Conservation (phyloP, 108 stramenopile genomes). For the Fragilaria radians region DNA sequence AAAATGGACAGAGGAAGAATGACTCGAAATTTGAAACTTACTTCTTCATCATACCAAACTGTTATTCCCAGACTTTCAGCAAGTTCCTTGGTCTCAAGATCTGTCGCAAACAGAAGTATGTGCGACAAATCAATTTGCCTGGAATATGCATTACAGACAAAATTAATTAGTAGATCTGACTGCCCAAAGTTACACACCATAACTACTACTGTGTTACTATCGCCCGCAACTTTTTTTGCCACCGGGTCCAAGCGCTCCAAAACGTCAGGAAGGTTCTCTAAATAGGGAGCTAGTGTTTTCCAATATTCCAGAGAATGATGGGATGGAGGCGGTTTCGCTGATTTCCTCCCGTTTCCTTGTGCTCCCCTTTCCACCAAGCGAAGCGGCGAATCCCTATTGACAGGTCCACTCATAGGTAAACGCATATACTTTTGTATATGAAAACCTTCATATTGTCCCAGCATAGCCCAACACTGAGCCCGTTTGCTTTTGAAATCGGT, state of each 20-base stretch:
- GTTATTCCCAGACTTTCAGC: conserved; percentile 60
- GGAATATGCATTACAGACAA: conserved; percentile 61
- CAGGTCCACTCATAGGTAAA: conserved; percentile 5
- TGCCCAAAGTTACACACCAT: conserved; percentile 78
- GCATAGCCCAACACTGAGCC: conserved; percentile 57
- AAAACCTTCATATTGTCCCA: conserved; percentile 73
- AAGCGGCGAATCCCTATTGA: conserved; percentile 29
- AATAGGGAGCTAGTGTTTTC: conserved; percentile 45
- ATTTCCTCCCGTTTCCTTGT: conserved; percentile 41
- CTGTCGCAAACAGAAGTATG: conserved; percentile 78
- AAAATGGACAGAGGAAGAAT: background rate
- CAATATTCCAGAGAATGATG: conserved; percentile 27
- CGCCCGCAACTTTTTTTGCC: conserved; percentile 35
- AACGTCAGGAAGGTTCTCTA: conserved; percentile 37
- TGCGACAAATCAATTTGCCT: conserved; percentile 35
- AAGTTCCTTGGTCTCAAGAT: conserved; percentile 61
- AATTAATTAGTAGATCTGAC: conserved; percentile 68
- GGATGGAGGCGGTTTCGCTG: conserved; percentile 37
- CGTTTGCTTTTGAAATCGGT: conserved; percentile 24
- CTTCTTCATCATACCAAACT: conserved; percentile 68
- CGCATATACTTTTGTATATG: conserved; percentile 75
- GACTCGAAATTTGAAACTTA: conserved; percentile 14
- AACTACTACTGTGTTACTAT: conserved; percentile 58
- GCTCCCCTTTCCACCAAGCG: conserved; percentile 43
- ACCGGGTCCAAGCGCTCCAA: conserved; percentile 39